These are phyloP conservation scores for Saccharomycopsis sp. DNA, from an alignment of 805 yeast genomes.

Conservation along the genomic window DNA sequence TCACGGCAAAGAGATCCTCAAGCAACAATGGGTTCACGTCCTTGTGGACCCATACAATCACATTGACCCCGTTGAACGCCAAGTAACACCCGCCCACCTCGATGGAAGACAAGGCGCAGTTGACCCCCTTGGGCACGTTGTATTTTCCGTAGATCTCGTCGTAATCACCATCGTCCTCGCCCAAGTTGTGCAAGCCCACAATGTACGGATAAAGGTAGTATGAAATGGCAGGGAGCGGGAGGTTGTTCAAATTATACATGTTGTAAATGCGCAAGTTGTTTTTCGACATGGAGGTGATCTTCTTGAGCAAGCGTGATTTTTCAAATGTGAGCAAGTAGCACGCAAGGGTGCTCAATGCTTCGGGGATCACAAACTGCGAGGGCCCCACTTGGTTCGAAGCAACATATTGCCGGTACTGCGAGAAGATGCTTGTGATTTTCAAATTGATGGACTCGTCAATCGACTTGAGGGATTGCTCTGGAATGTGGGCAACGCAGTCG, in stretches of 20 bases:
- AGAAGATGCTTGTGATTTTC: slow-evolving; percentile 46
- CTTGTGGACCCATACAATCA: slow-evolving; percentile 60
- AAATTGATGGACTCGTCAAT: slow-evolving; percentile 44
- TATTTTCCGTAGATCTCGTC: slow-evolving; percentile 29
- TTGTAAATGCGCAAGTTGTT: slow-evolving; percentile 56
- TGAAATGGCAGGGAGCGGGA: slow-evolving; percentile 48
- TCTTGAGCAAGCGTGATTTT: slow-evolving; percentile 53
- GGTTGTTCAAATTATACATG: slow-evolving; percentile 40
- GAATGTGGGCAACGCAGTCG: slow-evolving; percentile 34
- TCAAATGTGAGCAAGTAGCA: slow-evolving; percentile 58
- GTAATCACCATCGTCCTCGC: slow-evolving; percentile 45
- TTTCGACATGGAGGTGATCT: slow-evolving; percentile 30
- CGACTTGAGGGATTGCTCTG: slow-evolving; percentile 37
- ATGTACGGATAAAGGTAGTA: slow-evolving; percentile 74
- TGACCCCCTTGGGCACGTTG: slow-evolving; percentile 40
- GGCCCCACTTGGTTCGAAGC: slow-evolving; percentile 36
- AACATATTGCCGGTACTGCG: slow-evolving; percentile 42
- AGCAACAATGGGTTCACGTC: slow-evolving; percentile 58
- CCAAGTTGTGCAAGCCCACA: slow-evolving; percentile 58
- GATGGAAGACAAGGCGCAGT: slow-evolving; percentile 34
- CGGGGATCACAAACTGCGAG: slow-evolving; percentile 72
- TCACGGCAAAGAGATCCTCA: slow-evolving; percentile 66
- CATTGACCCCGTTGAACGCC: slow-evolving; percentile 55
- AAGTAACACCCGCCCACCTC: slow-evolving; percentile 71
- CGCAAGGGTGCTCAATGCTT: slow-evolving; percentile 63